Evolutionary conservation across 768 basidiomycete genomes (phyloP).

Genomic region (Naganishia vishniacii): DNA sequence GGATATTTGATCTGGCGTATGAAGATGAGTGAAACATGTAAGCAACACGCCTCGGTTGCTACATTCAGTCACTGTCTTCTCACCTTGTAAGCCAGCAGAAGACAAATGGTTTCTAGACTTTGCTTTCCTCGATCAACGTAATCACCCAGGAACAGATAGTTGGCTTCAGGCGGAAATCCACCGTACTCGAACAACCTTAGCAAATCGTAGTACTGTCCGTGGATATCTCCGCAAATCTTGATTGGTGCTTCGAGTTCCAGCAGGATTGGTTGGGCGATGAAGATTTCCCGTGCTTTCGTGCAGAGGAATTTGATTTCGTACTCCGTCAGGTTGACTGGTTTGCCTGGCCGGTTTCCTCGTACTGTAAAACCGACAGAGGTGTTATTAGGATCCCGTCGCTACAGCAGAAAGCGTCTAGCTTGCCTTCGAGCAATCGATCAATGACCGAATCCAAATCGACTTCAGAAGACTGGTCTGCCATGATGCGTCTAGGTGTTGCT

Average conservation of each 20-base stretch:
- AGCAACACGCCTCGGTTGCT: not conserved
- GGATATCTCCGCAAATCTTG: conserved; percentile 99
- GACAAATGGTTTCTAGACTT: conserved; percentile 97
- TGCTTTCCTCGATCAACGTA: conserved; percentile 99
- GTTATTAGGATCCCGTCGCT: not conserved
- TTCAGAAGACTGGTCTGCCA: conserved; percentile 56
- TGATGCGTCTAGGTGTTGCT: conserved; percentile 18
- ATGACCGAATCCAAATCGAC: conserved; percentile 99
- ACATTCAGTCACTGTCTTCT: not conserved
- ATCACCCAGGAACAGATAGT: conserved; percentile 99
- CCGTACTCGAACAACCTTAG: conserved; percentile 97
- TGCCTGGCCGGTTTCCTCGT: conserved; percentile 95
- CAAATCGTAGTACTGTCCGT: conserved; percentile 98
- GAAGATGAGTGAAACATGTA: not conserved
- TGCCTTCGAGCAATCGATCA: conserved; percentile 95
- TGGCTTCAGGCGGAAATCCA: conserved; percentile 98
- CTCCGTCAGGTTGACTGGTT: conserved; percentile 94
- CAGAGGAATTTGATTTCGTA: conserved; percentile 99
- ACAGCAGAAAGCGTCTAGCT: conserved; percentile 40
- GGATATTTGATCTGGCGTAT: conserved; percentile 98
- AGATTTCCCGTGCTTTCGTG: conserved; percentile 97
- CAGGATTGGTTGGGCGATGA: conserved; percentile 97
- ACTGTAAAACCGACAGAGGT: conserved; percentile 54
- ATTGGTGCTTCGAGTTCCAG: conserved; percentile 98
- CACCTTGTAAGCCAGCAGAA: conserved; percentile 91